Conservation (phyloP, 345 rosid species). For the Acer yangbiense region DNA sequence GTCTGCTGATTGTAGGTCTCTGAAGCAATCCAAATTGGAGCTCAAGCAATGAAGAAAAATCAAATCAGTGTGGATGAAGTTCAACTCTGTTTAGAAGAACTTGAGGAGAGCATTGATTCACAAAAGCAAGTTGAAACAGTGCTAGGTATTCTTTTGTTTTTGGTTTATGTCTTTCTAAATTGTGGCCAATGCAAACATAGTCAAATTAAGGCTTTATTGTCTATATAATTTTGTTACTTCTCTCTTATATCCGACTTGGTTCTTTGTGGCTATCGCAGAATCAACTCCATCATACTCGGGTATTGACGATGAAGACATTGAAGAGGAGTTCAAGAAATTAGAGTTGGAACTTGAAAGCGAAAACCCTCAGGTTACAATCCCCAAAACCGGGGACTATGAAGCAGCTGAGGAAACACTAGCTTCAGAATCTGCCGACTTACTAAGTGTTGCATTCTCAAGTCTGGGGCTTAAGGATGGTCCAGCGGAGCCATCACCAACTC, state of each 20-base stretch:
- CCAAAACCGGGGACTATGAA: slow-evolving; percentile 2
- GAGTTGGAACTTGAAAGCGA: slow-evolving; percentile 63
- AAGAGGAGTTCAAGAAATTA: slow-evolving; percentile 70
- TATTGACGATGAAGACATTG: slow-evolving; percentile 69
- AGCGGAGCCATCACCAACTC: slow-evolving; percentile 20
- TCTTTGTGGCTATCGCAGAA: slow-evolving; percentile 42
- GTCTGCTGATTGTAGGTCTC: slow-evolving; percentile 53
- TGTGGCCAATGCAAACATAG: neutral
- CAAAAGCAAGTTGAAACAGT: slow-evolving; percentile 75
- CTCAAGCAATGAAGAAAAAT: slow-evolving; percentile 66
- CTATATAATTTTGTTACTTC: neutral
- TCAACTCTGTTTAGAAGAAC: slow-evolving; percentile 69
- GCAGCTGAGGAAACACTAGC: slow-evolving; percentile 25
- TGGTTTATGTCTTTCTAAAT: neutral
- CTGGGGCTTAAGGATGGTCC: slow-evolving; percentile 52
- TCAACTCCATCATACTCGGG: slow-evolving; percentile 43
- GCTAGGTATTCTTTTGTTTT: slow-evolving; percentile 44
- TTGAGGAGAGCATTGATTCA: slow-evolving; percentile 65
- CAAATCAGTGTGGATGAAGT: slow-evolving; percentile 76
- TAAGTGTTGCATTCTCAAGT: slow-evolving; percentile 55
- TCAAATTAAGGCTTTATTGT: neutral
- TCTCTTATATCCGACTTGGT: slow-evolving; percentile 10
- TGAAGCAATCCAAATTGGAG: slow-evolving; percentile 84
- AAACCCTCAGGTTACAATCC: slow-evolving; percentile 19
- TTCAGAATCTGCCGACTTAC: slow-evolving; percentile 40